Evolutionary conservation across 106 monocot species (phyloP).

Genomic region (Platanthera guangdongensis): DNA sequence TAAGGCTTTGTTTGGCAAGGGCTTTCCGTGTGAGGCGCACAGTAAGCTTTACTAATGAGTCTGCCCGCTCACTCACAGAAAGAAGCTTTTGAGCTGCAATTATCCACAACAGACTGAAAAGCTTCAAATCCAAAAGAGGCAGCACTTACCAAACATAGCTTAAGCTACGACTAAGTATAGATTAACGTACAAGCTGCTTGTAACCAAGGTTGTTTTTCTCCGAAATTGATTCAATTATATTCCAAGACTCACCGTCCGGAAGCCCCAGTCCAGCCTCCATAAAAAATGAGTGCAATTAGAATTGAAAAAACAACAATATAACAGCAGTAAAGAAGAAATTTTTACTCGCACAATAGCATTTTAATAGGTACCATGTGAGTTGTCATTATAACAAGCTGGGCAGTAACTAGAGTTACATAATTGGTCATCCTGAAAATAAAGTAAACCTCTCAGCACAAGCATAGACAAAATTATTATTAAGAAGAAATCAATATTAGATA

Average conservation of each 20-base stretch:
- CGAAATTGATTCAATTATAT: slow-evolving; percentile 85
- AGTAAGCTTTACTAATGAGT: neutral
- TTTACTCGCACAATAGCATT: neutral
- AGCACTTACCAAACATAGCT: slow-evolving; percentile 1
- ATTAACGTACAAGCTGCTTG: slow-evolving; percentile 76
- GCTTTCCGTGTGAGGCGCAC: neutral
- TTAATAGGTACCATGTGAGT: slow-evolving; percentile 76
- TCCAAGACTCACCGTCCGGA: slow-evolving; percentile 78
- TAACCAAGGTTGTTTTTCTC: slow-evolving; percentile 93
- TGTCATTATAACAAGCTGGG: slow-evolving; percentile 75
- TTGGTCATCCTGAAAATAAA: slow-evolving; percentile 59
- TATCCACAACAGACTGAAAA: neutral
- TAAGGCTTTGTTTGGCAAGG: neutral
- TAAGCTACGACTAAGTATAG: neutral
- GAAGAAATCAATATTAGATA: neutral
- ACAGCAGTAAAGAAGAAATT: neutral
- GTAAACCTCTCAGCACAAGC: slow-evolving; percentile 4
- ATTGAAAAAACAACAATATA: neutral
- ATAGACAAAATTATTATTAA: neutral
- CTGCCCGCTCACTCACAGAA: neutral
- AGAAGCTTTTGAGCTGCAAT: neutral
- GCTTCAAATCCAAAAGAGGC: neutral
- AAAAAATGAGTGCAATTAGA: slow-evolving; percentile 4
- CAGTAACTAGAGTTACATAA: slow-evolving; percentile 77
- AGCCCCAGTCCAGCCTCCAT: slow-evolving; percentile 86